Conservation (phyloP, 306 rosid species). For the Cucumis hystrix region DNA sequence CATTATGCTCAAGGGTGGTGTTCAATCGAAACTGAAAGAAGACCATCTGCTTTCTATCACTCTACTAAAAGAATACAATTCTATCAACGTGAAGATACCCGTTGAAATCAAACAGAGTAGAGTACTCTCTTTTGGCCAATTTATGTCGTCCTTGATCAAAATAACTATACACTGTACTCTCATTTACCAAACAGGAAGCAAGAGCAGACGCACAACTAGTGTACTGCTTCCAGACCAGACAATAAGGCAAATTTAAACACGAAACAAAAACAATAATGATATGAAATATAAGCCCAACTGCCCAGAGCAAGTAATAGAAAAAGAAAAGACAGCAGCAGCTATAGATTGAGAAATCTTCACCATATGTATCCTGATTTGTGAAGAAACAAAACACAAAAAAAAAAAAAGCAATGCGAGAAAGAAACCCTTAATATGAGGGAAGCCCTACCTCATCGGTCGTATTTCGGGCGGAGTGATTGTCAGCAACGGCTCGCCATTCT, state of each 20-base stretch:
- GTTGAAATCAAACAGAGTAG: neutral
- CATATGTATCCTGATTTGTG: too few species aligned
- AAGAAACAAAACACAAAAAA: too few species aligned
- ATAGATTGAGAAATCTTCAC: too few species aligned
- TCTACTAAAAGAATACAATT: neutral
- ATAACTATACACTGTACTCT: neutral
- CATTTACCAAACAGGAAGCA: neutral
- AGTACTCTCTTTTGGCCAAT: neutral
- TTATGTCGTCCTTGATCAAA: neutral
- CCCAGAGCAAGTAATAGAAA: too few species aligned
- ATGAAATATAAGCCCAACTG: slow-evolving; percentile 25
- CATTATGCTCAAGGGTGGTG: neutral
- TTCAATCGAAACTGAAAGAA: neutral
- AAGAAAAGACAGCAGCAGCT: too few species aligned
- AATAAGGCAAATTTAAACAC: neutral
- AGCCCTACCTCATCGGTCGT: too few species aligned
- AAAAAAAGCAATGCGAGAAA: too few species aligned
- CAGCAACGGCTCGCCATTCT: too few species aligned
- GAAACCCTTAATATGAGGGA: too few species aligned
- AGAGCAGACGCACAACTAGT: neutral
- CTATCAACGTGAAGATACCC: neutral
- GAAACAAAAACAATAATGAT: neutral
- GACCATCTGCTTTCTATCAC: neutral
- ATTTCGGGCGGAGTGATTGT: too few species aligned
- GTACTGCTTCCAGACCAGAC: neutral